Base-by-base conservation (phyloP, 1,284 basidiomycete genomes). In the Mycena citricolor region DNA sequence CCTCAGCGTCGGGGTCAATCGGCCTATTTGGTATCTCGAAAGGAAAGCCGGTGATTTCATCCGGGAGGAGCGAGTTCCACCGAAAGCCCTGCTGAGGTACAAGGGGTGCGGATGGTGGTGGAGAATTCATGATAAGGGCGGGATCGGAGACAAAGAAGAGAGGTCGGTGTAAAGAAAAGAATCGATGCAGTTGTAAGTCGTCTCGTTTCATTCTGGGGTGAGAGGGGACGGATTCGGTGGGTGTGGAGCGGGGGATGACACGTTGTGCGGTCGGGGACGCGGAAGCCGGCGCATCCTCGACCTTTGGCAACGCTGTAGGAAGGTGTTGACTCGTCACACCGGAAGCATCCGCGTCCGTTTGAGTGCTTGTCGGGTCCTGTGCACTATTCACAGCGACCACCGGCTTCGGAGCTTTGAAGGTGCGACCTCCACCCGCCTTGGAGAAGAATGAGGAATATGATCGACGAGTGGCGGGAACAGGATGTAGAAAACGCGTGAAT, bases 361-460 rank as follows among this genome's bases (percentile, higher is more conserved):
- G 66, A 12, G 64, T 47, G 25, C 61, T 61, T 32, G 76, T 66
- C 44, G 74, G 65, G 21, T 67, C 61, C 62, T 83, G 81, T 48
- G 43, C 39, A 43, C 16, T 38, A 19, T 19, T 35, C 6, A 29
- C 44, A 31, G 34, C 39, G 24, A 42, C 50, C 16, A 48, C 50
- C 5, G 51, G 40, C 40, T 49, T 49, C 83, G 66, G 5, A 84
- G 77, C 31, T 50, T 83, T 81, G 62, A 86, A 85, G 58, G 82
- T 83, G 21, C 84, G 73, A 17, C 86, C 85, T 3, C 85, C 84
- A 2, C 83, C 70, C 56, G 86, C 86, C 24, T 80, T 81, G 11
- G 84, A 88, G 66, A 86, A 89, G 55, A 84, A 83, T 3, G 85
- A 82, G 6, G 83, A 89, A 57, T 86, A 89, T 13, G 78, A 63